Percentiles rank a stretch among this genome's conserved stretches.
These are phyloP conservation scores for Cyclotella kingstonii DNA, from an alignment of 108 stramenopile genomes.

Conservation along the genomic window DNA sequence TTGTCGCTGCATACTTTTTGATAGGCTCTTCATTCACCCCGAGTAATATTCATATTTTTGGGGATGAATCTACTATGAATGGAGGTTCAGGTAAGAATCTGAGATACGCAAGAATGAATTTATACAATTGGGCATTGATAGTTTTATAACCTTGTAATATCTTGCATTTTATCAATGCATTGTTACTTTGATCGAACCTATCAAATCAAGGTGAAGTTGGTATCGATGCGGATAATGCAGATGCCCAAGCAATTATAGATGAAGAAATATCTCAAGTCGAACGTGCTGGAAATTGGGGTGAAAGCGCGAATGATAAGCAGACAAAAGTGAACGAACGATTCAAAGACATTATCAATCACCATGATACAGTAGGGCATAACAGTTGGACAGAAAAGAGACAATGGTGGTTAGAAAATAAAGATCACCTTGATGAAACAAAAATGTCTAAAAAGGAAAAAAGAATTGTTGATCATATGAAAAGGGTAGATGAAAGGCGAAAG, in stretches of 20 bases:
- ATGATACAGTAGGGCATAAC: conserved; percentile 21
- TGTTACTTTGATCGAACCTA: background rate
- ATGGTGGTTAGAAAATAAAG: conserved; percentile 38
- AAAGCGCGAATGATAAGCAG: conserved; percentile 7
- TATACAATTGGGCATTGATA: background rate
- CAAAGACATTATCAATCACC: conserved; percentile 11
- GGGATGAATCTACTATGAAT: conserved; percentile 30
- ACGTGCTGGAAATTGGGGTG: conserved; percentile 34
- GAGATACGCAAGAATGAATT: background rate
- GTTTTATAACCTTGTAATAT: background rate
- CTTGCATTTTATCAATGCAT: background rate
- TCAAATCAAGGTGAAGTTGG: conserved; percentile 38
- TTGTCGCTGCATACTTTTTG: conserved; percentile 38
- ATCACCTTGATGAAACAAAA: conserved; percentile 21
- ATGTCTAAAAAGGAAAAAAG: conserved; percentile 15
- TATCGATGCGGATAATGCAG: conserved; percentile 46
- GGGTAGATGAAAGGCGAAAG: conserved; percentile 2
- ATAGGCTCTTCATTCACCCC: conserved; percentile 38
- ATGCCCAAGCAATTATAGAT: conserved; percentile 39
- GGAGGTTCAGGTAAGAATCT: conserved; percentile 31
- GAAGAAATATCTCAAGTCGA: conserved; percentile 29
- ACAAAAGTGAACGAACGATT: background rate
- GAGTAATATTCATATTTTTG: conserved; percentile 35
- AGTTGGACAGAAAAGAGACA: conserved; percentile 25
- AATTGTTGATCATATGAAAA: conserved; percentile 1